Evolutionary conservation across 2,329 filamentous ascomycete species (phyloP), one percentile per base, ranked within the genome.

Genomic region (Penicillium sp.): DNA sequence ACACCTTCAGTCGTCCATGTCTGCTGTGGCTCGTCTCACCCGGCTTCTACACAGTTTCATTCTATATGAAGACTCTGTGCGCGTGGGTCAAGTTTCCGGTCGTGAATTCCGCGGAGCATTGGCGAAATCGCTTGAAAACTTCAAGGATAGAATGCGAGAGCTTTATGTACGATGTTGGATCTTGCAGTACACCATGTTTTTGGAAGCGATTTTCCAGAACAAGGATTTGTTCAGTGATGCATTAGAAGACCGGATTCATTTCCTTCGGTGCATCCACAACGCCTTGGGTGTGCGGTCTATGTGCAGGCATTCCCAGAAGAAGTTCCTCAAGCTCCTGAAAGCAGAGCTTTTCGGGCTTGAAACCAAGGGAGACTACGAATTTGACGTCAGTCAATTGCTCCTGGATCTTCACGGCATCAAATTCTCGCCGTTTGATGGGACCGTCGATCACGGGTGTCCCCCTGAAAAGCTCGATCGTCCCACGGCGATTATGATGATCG

Each of bases 101-200:
- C 85, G 87, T 70, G 83, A 67, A 75, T 74, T 77, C 73, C 84
- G 77, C 68, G 84, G 65, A 14, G 58, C 71, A 10, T 66, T 76
- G 8, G 67, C 69, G 11, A 72, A 77, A 67, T 63, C 73, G 34
- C 60, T 77, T 27, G 68, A 77, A 49, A 69, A 73, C 38, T 77
- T 88, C 61, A 81, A 86, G 53, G 85, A 83, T 51, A 91, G 88
- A 66, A 77, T 97, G 41, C 86, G 91, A 39, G 92, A 97, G 62
- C 88, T 96, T 80, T 88, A 96, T 65, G 84, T 96, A 3, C 86
- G 91, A 32, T 84, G 87, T 10, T 97, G 94, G 93, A 91, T 89
- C 36, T 76, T 97, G 38, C 87, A 93, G 58, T 99, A 97, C 67
- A 83, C 84, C 0, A 75, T 97, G 48, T 72, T 97, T 41, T 89